Evolutionary conservation across 2,329 filamentous ascomycete species (phyloP).

Genomic region (Colletotrichum noveboracense): DNA sequence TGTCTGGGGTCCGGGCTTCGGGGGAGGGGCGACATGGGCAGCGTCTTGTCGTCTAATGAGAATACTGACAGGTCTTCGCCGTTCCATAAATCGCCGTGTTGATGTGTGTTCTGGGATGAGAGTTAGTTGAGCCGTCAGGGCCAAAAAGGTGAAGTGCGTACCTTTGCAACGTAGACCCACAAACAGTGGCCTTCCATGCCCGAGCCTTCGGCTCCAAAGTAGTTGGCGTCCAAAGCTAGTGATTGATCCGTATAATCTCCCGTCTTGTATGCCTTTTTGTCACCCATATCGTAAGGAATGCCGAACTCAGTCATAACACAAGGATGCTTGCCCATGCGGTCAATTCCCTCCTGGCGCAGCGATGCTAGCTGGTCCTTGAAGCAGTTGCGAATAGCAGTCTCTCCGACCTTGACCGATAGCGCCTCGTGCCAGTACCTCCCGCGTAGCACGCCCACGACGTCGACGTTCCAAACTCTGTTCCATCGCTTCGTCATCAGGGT

Average conservation of each 20-base stretch:
- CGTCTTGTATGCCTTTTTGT: conserved; percentile 92
- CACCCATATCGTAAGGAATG: conserved; percentile 98
- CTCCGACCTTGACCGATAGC: conserved; percentile 91
- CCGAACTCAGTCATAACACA: conserved; percentile 94
- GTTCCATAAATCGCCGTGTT: conserved; percentile 94
- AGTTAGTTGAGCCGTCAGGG: neutral
- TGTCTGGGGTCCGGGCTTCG: conserved; percentile 39
- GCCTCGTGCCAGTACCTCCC: conserved; percentile 88
- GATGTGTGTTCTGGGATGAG: conserved; percentile 74
- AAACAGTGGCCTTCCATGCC: conserved; percentile 84
- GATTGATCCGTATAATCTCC: conserved; percentile 95
- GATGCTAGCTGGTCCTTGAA: conserved; percentile 85
- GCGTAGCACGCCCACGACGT: conserved; percentile 89
- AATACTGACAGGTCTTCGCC: conserved; percentile 94
- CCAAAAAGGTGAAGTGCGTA: conserved; percentile 38
- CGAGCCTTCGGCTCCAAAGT: conserved; percentile 88
- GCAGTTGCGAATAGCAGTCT: conserved; percentile 92
- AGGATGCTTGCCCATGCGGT: conserved; percentile 87
- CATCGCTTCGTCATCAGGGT: conserved; percentile 98
- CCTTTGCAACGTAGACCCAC: conserved; percentile 83
- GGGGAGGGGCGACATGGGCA: conserved; percentile 58
- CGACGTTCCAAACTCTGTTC: conserved; percentile 97
- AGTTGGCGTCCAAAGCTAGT: conserved; percentile 93
- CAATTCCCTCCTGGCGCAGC: conserved; percentile 84
- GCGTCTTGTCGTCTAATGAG: conserved; percentile 78